phyloP scores from a whole-genome alignment of 192 early-diverging fungal genomes.

The Borealophlyctis nickersoniae region DNA sequence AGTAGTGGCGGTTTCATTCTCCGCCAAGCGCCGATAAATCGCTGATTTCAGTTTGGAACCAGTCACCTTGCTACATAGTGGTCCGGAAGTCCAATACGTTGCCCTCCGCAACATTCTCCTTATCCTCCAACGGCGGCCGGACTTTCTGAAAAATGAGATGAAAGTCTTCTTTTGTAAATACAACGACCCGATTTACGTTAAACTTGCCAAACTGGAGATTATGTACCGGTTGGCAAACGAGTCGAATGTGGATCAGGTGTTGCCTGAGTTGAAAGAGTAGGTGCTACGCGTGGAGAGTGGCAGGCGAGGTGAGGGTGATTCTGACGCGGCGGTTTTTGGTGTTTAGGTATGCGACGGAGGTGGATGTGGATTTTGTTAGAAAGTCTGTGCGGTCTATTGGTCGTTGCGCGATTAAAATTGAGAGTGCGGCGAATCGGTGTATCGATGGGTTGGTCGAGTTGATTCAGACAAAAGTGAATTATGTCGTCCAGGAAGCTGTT shows the following conservation, averaged over 20 bases:
- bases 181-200: constrained; percentile 98
- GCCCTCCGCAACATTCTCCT: constrained; percentile 94
- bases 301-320: background rate
- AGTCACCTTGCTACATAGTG: constrained; percentile 87
- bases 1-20: constrained; percentile 1
- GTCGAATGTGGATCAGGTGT: constrained; percentile 80
- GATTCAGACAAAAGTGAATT: constrained; percentile 95
- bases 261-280: constrained; percentile 87
- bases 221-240: constrained; percentile 83
- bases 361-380: constrained; percentile 97
- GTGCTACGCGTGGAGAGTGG: background rate
- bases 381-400: constrained; percentile 96
- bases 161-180: constrained; percentile 99
- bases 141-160: constrained; percentile 86
- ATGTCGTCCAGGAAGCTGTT: constrained; percentile 97
- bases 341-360: constrained; percentile 82
- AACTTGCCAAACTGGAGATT: constrained; percentile 94
- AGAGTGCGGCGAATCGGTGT: constrained; percentile 78
- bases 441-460: constrained; percentile 84
- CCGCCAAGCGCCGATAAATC: constrained; percentile 4
- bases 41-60: constrained; percentile 2
- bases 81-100: constrained; percentile 96
- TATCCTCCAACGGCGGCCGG: constrained; percentile 86
- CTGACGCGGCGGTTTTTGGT: background rate
- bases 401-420: constrained; percentile 95